Conservation (phyloP, 768 basidiomycete genomes). For the Auricularia auricula-judae region DNA sequence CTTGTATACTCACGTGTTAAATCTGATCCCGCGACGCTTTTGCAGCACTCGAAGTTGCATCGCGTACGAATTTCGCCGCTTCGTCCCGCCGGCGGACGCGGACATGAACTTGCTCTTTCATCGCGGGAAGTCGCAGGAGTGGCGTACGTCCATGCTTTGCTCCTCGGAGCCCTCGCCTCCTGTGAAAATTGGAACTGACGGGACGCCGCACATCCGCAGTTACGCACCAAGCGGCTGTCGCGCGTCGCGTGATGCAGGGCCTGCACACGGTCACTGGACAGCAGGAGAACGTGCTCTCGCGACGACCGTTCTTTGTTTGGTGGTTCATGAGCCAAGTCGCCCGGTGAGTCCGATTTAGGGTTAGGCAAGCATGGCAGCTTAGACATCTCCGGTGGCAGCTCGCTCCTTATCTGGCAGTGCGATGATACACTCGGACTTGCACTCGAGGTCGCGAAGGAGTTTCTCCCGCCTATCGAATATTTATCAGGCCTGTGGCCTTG, state of each 20-base stretch:
- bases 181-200: not conserved
- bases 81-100: constrained; percentile 38
- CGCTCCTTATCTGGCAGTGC: not conserved
- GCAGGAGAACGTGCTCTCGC: constrained; percentile 26
- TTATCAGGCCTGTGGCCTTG: not conserved
- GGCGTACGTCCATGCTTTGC: constrained; percentile 38
- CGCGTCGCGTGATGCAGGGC: constrained; percentile 46
- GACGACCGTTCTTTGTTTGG: constrained; percentile 57
- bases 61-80: constrained; percentile 55
- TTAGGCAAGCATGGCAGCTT: not conserved
- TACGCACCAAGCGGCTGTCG: constrained; percentile 54
- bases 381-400: not conserved
- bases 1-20: constrained; percentile 1
- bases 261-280: constrained; percentile 40
- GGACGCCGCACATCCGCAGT: constrained; percentile 46
- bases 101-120: constrained; percentile 22
- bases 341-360: not conserved
- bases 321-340: constrained; percentile 37
- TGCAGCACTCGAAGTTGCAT: constrained; percentile 55
- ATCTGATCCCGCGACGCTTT: constrained; percentile 7
- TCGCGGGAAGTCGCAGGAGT: constrained; percentile 52
- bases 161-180: not conserved
- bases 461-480: not conserved
- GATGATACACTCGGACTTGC: not conserved
- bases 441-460: not conserved